Percentiles rank a stretch among this genome's conserved stretches.
Conservation (phyloP, 495 filamentous ascomycete genomes). For the Sordaria brevicollis region DNA sequence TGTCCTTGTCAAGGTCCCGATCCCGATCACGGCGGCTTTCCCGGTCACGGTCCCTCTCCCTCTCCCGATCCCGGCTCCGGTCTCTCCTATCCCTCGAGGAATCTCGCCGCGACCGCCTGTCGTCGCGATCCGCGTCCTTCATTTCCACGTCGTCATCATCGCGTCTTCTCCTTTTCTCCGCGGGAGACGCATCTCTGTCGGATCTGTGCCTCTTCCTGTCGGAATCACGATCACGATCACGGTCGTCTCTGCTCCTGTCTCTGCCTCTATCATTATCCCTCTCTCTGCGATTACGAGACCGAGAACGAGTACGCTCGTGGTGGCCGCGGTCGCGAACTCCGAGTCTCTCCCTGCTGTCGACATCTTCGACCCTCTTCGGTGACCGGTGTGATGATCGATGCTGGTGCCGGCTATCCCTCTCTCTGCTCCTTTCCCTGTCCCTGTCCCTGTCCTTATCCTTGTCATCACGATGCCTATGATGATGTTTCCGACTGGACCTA, state of each 20-base stretch:
- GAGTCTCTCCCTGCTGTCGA: neutral
- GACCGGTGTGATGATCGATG: slow-evolving; percentile 16
- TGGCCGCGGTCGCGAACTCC: neutral
- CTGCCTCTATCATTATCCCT: no score
- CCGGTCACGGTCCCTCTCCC: slow-evolving; percentile 9
- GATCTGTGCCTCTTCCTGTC: neutral
- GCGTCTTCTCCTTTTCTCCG: neutral
- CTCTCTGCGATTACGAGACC: neutral
- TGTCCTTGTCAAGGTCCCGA: no score
- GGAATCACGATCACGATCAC: neutral
- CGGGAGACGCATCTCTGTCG: neutral
- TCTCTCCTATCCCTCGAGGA: neutral
- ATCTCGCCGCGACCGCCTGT: neutral
- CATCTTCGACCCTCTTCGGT: slow-evolving; percentile 8
- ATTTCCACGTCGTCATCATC: neutral
- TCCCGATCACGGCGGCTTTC: slow-evolving; percentile 10
- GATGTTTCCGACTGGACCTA: slow-evolving; percentile 22
- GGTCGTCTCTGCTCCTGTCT: neutral
- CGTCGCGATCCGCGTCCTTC: neutral
- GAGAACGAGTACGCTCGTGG: neutral
- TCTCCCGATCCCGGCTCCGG: slow-evolving; percentile 5
- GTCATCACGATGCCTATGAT: slow-evolving; percentile 39
- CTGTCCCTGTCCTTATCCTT: neutral
- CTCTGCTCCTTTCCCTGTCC: slow-evolving; percentile 6
- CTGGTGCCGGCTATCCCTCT: slow-evolving; percentile 12